Evolutionary conservation across 129 eudicot species (phyloP).

Genomic region (Flaveria sonorensis): DNA sequence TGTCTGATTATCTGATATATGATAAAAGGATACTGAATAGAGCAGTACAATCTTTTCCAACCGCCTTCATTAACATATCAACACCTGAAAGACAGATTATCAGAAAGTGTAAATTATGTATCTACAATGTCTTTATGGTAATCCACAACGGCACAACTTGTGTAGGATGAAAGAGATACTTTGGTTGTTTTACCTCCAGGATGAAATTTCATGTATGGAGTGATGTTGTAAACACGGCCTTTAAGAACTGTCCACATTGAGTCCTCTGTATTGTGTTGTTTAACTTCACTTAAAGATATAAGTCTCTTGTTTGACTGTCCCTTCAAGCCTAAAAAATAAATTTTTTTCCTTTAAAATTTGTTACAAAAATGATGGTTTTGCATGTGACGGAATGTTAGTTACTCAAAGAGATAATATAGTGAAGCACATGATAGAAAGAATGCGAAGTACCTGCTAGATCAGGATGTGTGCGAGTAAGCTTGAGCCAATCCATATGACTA

Average conservation of each 20-base stretch:
- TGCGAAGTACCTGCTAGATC: conserved; percentile 76
- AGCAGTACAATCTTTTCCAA: conserved; percentile 93
- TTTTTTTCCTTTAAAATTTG: not conserved
- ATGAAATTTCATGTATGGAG: conserved; percentile 96
- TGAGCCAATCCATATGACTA: conserved; percentile 98
- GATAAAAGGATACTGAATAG: conserved; percentile 89
- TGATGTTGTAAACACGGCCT: conserved; percentile 92
- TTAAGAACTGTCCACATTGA: conserved; percentile 97
- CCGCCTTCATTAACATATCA: conserved; percentile 91
- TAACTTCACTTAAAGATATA: conserved; percentile 79
- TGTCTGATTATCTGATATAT: no score
- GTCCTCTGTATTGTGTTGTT: conserved; percentile 73
- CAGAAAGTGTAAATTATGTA: not conserved
- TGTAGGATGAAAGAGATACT: conserved; percentile 9
- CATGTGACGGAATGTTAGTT: not conserved
- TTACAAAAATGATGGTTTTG: not conserved
- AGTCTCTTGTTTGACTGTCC: conserved; percentile 92
- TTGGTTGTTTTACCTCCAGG: conserved; percentile 76
- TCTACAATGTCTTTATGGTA: not conserved
- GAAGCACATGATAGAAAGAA: not conserved
- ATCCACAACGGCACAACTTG: no score
- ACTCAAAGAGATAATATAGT: not conserved
- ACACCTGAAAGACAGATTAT: conserved; percentile 52
- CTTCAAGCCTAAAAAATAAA: conserved; percentile 55
- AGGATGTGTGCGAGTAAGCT: conserved; percentile 89